Percentiles rank a stretch among this genome's conserved stretches.
Conservation (phyloP, 2,329 filamentous ascomycete species). For the Emmonsiellopsis sp. region DNA sequence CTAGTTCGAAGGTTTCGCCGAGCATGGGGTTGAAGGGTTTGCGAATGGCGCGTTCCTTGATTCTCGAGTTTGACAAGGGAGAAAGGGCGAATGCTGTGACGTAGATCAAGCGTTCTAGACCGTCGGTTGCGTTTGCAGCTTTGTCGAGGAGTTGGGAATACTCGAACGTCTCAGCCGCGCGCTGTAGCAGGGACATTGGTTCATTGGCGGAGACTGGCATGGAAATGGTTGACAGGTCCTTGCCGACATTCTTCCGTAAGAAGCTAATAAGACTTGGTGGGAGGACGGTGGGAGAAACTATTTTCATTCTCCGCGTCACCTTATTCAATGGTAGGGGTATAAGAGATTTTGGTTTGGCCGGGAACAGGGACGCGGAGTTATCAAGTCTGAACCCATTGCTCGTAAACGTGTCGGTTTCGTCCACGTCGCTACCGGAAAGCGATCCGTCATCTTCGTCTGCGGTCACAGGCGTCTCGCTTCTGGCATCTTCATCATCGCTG, state of each 20-base stretch:
- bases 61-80: conserved; percentile 67
- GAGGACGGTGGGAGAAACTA: conserved; percentile 63
- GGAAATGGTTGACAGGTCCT: conserved; percentile 90
- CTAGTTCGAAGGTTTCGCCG: conserved; percentile 88
- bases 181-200: conserved; percentile 77
- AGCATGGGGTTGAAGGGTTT: conserved; percentile 98
- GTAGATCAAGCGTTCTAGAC: conserved; percentile 66
- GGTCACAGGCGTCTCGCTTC: conserved; percentile 43
- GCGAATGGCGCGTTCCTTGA: conserved; percentile 82
- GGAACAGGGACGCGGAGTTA: conserved; percentile 52
- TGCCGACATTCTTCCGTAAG: conserved; percentile 93
- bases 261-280: conserved; percentile 92
- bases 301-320: conserved; percentile 58
- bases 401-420: conserved; percentile 35
- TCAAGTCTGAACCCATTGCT: conserved; percentile 21
- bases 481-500: conserved; percentile 57
- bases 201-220: conserved; percentile 98
- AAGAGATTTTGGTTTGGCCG: conserved; percentile 64
- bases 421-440: conserved; percentile 53
- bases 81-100: conserved; percentile 88
- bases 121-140: conserved; percentile 49
- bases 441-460: conserved; percentile 44
- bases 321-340: conserved; percentile 63
- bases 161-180: conserved; percentile 81
- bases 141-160: conserved; percentile 77